phyloP scores from a whole-genome alignment of 225 moss, liverwort and hornwort genomes.

The Rhytidiadelphus loreus region DNA sequence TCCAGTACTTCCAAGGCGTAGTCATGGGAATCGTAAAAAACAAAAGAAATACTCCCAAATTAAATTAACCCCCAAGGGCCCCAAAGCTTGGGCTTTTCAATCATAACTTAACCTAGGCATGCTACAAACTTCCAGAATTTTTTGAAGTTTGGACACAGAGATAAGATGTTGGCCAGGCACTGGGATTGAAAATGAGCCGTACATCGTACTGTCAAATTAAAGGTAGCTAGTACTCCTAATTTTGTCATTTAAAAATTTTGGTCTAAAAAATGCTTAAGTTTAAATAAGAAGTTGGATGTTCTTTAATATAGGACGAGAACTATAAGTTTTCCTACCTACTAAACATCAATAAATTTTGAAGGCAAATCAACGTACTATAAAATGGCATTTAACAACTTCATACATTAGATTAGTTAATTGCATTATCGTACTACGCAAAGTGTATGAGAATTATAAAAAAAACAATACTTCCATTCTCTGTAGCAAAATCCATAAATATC shows the following conservation, averaged over 20 bases:
- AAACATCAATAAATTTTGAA: not conserved
- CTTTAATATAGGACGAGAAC: not conserved
- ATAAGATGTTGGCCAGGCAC: not conserved
- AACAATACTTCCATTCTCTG: not conserved
- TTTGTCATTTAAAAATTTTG: not conserved
- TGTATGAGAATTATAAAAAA: not conserved
- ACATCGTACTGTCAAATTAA: too few species aligned
- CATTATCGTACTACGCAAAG: not conserved
- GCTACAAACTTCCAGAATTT: not conserved
- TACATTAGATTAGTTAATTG: too few species aligned
- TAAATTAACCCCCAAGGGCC: not conserved
- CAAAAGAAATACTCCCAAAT: not conserved
- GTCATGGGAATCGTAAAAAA: rapidly evolving
- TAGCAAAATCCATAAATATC: not conserved
- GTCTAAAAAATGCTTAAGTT: not conserved
- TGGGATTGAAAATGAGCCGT: not conserved
- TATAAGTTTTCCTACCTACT: too few species aligned
- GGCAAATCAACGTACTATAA: not conserved
- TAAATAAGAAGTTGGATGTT: not conserved
- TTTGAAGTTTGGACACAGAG: not conserved
- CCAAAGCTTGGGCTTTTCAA: not conserved
- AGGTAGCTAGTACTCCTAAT: not conserved
- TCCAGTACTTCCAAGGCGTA: not conserved
- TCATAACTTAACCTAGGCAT: not conserved
- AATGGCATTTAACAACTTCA: not conserved